Conservation (phyloP, 73 alveolate species). For the Tetrahymena borealis region DNA sequence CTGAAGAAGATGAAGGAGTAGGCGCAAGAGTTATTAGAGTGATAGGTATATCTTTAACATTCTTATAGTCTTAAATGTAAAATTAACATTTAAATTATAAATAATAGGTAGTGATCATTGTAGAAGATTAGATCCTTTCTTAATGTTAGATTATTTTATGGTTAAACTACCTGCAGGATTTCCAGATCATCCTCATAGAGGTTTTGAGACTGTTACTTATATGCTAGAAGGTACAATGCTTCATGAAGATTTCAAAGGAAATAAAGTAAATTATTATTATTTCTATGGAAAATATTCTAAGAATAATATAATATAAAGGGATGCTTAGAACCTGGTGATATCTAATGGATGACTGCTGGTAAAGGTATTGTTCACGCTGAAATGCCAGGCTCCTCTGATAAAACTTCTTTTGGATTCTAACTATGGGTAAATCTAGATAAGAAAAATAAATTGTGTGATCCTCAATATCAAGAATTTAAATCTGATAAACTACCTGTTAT, state of each 20-base stretch:
- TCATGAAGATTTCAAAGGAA: slow-evolving; percentile 61
- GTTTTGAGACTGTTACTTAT: slow-evolving; percentile 93
- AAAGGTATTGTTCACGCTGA: slow-evolving; percentile 90
- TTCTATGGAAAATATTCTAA: background rate
- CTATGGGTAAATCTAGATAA: slow-evolving; percentile 74
- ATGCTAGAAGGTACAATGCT: slow-evolving; percentile 66
- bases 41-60: background rate
- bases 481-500: slow-evolving; percentile 47
- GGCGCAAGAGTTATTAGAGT: slow-evolving; percentile 63
- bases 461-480: slow-evolving; percentile 64
- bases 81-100: slow-evolving; percentile 3
- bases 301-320: slow-evolving; percentile 18
- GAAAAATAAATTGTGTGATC: slow-evolving; percentile 61
- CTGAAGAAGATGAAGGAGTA: slow-evolving; percentile 48
- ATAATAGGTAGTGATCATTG: slow-evolving; percentile 23
- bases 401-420: slow-evolving; percentile 64
- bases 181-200: slow-evolving; percentile 97
- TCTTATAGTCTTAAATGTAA: background rate
- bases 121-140: slow-evolving; percentile 66
- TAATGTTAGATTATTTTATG: slow-evolving; percentile 65
- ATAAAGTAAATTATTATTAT: slow-evolving; percentile 3
- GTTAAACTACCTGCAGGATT: slow-evolving; percentile 87
- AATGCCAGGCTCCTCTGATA: slow-evolving; percentile 70
- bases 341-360: slow-evolving; percentile 98
- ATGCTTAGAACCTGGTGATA: slow-evolving; percentile 64